Conservation (phyloP, 2,329 filamentous ascomycete genomes). For the Diaporthe eres region DNA sequence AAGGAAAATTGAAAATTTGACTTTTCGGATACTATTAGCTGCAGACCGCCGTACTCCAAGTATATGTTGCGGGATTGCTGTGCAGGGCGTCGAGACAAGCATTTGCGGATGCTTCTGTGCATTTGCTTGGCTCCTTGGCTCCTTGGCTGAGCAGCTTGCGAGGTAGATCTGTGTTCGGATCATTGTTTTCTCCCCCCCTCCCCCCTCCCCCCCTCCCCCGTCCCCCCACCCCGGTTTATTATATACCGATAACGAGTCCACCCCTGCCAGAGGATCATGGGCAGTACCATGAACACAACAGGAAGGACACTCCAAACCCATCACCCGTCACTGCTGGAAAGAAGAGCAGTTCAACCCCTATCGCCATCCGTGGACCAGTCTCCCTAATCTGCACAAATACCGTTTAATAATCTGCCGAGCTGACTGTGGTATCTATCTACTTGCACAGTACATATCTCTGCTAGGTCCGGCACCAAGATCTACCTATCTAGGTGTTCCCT, state of each 20-base stretch:
- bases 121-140: slow-evolving; percentile 12
- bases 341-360: background rate
- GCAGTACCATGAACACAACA: background rate
- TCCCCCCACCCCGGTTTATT: background rate
- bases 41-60: too few relatives aligned
- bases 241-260: background rate
- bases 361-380: background rate
- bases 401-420: background rate
- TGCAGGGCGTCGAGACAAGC: slow-evolving; percentile 36
- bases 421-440: background rate
- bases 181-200: background rate
- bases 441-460: background rate
- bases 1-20: too few relatives aligned
- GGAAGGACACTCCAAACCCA: background rate
- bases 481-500: background rate
- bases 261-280: background rate
- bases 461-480: background rate
- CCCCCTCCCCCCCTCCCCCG: background rate
- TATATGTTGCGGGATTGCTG: background rate
- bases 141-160: background rate
- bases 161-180: background rate
- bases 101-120: slow-evolving; percentile 3
- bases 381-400: background rate
- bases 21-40: too few relatives aligned
- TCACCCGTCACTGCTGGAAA: background rate